A percentile compares a stretch with the other conserved stretches of the same genome.
These are phyloP conservation scores for Zhuliangozyma blackwelliae DNA, from an alignment of 1,139 yeast species.

Conservation along the genomic window DNA sequence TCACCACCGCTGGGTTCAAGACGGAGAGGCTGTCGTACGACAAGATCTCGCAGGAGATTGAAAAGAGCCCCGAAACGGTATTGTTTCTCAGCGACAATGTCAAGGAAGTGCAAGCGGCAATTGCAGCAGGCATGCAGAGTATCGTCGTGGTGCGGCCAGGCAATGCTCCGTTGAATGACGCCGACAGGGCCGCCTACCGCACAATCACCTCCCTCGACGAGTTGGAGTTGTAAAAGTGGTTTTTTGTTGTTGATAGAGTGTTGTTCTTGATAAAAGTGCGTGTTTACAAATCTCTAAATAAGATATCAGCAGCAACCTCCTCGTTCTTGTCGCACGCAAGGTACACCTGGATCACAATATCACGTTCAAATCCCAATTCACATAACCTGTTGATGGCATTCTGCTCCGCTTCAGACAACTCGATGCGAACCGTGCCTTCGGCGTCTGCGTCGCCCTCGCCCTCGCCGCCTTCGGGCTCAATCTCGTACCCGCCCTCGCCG, in stretches of 20 bases:
- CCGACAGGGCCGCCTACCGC: slow-evolving; percentile 19
- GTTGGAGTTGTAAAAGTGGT: slow-evolving; percentile 8
- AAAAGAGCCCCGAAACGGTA: slow-evolving; percentile 28
- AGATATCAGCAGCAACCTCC: slow-evolving; percentile 90
- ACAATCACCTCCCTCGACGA: slow-evolving; percentile 18
- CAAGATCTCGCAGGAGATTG: slow-evolving; percentile 50
- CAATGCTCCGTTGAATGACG: slow-evolving; percentile 49
- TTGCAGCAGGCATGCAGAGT: slow-evolving; percentile 57
- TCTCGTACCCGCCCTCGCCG: slow-evolving; percentile 39
- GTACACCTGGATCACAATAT: slow-evolving; percentile 86
- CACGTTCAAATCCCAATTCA: slow-evolving; percentile 88
- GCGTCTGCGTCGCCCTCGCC: slow-evolving; percentile 25
- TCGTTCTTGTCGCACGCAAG: slow-evolving; percentile 98
- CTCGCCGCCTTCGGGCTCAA: slow-evolving; percentile 31
- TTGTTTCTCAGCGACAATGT: slow-evolving; percentile 76
- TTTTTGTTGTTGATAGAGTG: too few species aligned
- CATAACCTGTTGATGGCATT: slow-evolving; percentile 83
- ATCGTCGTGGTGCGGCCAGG: slow-evolving; percentile 71
- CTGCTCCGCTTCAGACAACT: slow-evolving; percentile 78
- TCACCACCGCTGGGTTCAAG: slow-evolving; percentile 79
- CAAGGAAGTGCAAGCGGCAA: slow-evolving; percentile 68
- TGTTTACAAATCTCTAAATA: slow-evolving; percentile 52
- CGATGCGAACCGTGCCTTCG: slow-evolving; percentile 48
- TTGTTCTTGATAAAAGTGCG: background rate
- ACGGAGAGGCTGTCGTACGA: slow-evolving; percentile 53